A percentile compares a stretch with the other conserved stretches of the same genome.
Evolutionary conservation across 139 green algal species (phyloP).

Genomic region (Desmodesmus armatus): DNA sequence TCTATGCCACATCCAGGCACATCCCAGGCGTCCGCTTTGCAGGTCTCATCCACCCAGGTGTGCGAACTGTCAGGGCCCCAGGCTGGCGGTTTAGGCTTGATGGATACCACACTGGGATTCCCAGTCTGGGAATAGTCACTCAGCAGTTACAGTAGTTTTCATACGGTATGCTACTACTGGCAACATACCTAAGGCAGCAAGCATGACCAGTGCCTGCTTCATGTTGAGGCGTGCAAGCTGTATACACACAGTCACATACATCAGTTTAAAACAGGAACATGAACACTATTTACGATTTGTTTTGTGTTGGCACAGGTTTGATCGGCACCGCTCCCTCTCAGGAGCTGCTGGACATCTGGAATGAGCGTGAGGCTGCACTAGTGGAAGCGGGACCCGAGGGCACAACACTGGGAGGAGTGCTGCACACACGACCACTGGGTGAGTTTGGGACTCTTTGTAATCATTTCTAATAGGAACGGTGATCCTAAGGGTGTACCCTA

Average conservation of each 20-base stretch:
- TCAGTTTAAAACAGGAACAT: neutral
- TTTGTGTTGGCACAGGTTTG: slow-evolving; percentile 50
- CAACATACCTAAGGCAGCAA: too few species aligned
- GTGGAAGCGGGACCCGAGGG: slow-evolving; percentile 58
- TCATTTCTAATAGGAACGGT: too few species aligned
- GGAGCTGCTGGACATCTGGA: slow-evolving; percentile 86
- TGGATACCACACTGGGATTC: too few species aligned
- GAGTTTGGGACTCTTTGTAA: too few species aligned
- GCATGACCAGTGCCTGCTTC: too few species aligned
- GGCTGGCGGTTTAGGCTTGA: too few species aligned
- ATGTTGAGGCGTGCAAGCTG: neutral
- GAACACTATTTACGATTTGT: neutral
- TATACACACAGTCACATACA: neutral
- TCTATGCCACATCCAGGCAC: slow-evolving; percentile 73
- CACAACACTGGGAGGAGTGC: slow-evolving; percentile 58
- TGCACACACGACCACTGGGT: slow-evolving; percentile 79
- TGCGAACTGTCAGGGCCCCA: too few species aligned
- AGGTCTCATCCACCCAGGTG: slow-evolving; percentile 33
- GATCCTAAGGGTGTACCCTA: too few species aligned
- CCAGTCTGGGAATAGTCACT: too few species aligned
- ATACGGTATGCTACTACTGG: too few species aligned
- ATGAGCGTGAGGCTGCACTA: slow-evolving; percentile 69
- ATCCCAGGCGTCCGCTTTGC: slow-evolving; percentile 75
- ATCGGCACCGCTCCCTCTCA: slow-evolving; percentile 79
- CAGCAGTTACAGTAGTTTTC: too few species aligned